Evolutionary conservation across 257 asterid species (phyloP).

Genomic region (Ajuga chamaepitys): DNA sequence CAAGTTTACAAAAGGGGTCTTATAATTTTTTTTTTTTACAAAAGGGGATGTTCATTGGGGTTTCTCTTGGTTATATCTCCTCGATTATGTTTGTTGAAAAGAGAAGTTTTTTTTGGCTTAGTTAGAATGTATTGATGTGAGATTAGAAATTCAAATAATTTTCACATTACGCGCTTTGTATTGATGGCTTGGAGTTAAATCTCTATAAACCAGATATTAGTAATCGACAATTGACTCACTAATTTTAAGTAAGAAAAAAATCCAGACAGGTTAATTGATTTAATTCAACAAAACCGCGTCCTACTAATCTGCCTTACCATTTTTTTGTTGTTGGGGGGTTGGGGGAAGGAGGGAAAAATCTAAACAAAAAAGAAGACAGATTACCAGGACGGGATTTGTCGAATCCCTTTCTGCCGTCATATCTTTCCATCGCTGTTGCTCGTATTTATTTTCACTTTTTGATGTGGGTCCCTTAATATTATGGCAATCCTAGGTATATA

Average conservation of each 20-base stretch:
- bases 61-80: neutral
- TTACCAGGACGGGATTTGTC: neutral
- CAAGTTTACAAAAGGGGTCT: neutral
- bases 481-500: constrained; percentile 6
- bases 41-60: neutral
- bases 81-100: neutral
- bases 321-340: too few species aligned
- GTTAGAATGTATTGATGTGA: neutral
- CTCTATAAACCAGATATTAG: constrained; percentile 6
- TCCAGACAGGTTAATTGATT: too few species aligned
- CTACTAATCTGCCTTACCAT: too few species aligned
- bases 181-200: constrained; percentile 1
- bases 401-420: neutral
- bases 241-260: too few species aligned
- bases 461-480: neutral
- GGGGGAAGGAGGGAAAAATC: too few species aligned
- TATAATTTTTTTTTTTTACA: too few species aligned
- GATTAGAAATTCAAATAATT: neutral
- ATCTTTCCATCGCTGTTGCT: neutral
- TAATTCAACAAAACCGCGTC: too few species aligned
- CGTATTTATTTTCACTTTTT: neutral
- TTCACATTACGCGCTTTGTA: neutral
- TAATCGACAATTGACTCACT: neutral
- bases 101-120: neutral
- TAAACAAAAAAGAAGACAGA: too few species aligned